phyloP scores from a whole-genome alignment of 768 basidiomycete species.

The Cystofilobasidium ferigula region DNA sequence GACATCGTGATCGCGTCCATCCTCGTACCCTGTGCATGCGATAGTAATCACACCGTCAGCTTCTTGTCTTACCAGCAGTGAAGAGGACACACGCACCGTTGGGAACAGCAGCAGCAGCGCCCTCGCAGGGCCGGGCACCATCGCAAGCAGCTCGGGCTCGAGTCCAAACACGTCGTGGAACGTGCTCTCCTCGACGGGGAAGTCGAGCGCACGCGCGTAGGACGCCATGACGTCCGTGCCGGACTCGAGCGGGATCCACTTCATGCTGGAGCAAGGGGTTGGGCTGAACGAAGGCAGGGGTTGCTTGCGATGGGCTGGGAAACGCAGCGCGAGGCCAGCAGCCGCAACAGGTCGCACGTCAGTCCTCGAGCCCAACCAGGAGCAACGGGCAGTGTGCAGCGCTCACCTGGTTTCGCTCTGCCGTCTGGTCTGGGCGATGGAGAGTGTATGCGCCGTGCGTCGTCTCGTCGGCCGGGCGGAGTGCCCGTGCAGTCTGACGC shows the following conservation, averaged over 20 bases:
- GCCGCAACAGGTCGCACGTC: no score
- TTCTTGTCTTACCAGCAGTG: constrained; percentile 44
- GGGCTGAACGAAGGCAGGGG: neutral
- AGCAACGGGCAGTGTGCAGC: no score
- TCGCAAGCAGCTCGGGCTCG: constrained; percentile 56
- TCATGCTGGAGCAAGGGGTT: neutral
- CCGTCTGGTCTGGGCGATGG: no score
- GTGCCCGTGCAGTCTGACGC: no score
- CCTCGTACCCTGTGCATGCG: constrained; percentile 55
- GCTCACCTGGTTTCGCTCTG: no score
- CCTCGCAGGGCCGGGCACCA: constrained; percentile 64
- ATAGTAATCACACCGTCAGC: no score
- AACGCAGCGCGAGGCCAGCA: neutral
- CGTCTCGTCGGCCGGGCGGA: no score
- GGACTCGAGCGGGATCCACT: constrained; percentile 71
- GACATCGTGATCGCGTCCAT: constrained; percentile 43
- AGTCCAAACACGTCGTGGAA: constrained; percentile 67
- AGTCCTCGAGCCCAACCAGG: no score
- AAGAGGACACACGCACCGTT: constrained; percentile 47
- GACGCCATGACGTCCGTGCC: constrained; percentile 50
- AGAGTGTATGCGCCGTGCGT: no score
- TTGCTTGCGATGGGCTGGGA: neutral
- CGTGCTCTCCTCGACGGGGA: constrained; percentile 44
- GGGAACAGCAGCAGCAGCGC: constrained; percentile 84
- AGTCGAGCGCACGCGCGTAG: constrained; percentile 63